Evolutionary conservation across 176 grass and related monocot species (phyloP), one percentile per base, ranked within the genome.

Genomic region (Otatea glauca): DNA sequence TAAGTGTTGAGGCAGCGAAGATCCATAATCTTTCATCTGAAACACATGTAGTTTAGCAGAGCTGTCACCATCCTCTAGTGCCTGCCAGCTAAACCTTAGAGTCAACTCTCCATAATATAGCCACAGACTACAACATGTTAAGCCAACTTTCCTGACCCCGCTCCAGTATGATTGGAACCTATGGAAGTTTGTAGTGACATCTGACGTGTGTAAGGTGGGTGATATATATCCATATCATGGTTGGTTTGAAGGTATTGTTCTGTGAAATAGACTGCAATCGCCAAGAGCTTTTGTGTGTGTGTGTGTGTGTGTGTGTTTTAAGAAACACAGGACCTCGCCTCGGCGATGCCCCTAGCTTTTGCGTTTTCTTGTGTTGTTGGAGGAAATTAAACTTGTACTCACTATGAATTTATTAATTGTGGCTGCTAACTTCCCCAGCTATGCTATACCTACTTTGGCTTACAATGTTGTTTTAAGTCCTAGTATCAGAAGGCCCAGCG

Each of bases 61-160:
- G 55, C 24, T 80, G 53, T 69, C 76, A 75, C 12, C 70, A 49
- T 90, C 79, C 61, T 87, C 51, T 29, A 75, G 17, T 35, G 71
- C 13, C 60, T 44, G 37, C 61, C 49, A 60, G 62, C 38, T 38
- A 75, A 81, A 75, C 78, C 70, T 67, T 66, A 29, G 62, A 75
- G 38, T 45, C 61, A 58, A 9, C 58, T 80, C 37, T 44, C 62
- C 47, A 23, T 50, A 73, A 74, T 18, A 51, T 24, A 45, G 16
- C 10, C 17, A 66, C 50, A 74, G 11, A 16, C 25, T 29, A 68
- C 53, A 71, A 48, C 15, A 87, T 6, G 1, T 53, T 8, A 75
- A 75, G 62, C 27, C 24, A 87, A 75, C 38, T 59, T 74, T 59
- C 42, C 24, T 38, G 78, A 68, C 18, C 64, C 73, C 38, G 67